Evolutionary conservation across 2,329 filamentous ascomycete species (phyloP), one percentile per base, ranked within the genome.

Genomic region (Parastagonospora avenae): DNA sequence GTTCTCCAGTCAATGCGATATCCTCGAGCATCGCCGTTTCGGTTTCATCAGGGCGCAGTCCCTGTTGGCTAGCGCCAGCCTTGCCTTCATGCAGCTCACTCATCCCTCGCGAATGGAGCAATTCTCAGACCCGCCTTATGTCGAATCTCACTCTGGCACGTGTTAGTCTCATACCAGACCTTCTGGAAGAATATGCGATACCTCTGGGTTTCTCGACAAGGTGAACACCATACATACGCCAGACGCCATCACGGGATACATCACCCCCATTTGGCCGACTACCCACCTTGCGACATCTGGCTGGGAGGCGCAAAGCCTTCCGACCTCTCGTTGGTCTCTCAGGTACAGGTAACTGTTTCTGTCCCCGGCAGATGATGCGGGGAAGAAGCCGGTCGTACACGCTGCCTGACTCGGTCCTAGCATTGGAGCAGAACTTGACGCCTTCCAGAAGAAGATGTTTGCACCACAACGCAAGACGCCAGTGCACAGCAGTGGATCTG

Each of bases 81-180:
- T 51, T 56, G 46, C 40, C 33, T 62, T 68, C 50, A 70, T 70
- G 68, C 67, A 55, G 47, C 56, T 62, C 50, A 46, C 48, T 56
- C 52, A 48, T 58, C 60, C 59, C 48, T 60, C 43, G 52, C 53
- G 14, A 16, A 7, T 32, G n/a, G 11, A 15, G 15, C 11, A 55
- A 60, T 59, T 45, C 45, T 47, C 50, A 52, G 51, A 9, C 37
- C 19, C 24, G n/a, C 15, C n/a, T 28, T 28, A 30, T 33, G 14
- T 24, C 31, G 30, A 16, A 41, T 8, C 24, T 42, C 42, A 46
- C 43, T 52, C 43, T 57, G 57, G 57, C 54, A 62, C 52, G 51
- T 59, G 59, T 68, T 60, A 67, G 68, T 70, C 70, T 70, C 67
- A 71, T 46, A 42, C 62, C 54, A 41, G 28, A 31, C 51, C 55